These are phyloP conservation scores for Neofusicoccum sp. DNA, from an alignment of 2,329 filamentous ascomycete species.

Conservation along the genomic window DNA sequence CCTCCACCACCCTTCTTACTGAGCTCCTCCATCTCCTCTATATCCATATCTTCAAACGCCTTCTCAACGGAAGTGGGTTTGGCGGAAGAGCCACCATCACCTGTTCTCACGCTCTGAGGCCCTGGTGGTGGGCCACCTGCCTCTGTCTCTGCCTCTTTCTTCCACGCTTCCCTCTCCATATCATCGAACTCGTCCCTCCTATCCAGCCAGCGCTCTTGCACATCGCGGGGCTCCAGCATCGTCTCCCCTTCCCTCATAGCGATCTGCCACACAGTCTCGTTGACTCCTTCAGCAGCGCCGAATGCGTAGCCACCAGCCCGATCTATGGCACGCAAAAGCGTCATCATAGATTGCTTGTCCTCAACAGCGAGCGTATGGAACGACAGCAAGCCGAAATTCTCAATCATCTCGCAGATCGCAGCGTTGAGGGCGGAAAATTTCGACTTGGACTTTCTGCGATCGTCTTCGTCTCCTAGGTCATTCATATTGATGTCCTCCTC, in stretches of 20 bases:
- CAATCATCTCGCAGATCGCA: constrained; percentile 81
- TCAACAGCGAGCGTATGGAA: constrained; percentile 95
- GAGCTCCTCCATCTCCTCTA: constrained; percentile 39
- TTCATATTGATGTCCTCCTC: constrained; percentile 12
- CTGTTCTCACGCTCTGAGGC: neutral
- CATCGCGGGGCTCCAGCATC: constrained; percentile 78
- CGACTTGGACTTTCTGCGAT: constrained; percentile 27
- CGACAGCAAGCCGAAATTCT: constrained; percentile 83
- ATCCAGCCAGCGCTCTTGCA: constrained; percentile 96
- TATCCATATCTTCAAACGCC: constrained; percentile 33
- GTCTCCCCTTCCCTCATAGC: constrained; percentile 73
- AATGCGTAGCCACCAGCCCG: constrained; percentile 92
- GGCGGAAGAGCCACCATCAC: constrained; percentile 20
- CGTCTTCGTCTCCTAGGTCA: constrained; percentile 4
- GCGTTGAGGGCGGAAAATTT: constrained; percentile 85
- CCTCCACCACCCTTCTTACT: constrained; percentile 22
- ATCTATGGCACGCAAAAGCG: constrained; percentile 83
- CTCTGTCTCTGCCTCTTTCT: constrained; percentile 64
- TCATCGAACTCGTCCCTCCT: constrained; percentile 84
- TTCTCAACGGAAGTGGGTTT: neutral
- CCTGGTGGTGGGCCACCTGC: constrained; percentile 20
- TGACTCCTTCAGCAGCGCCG: constrained; percentile 79
- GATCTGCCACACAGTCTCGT: constrained; percentile 96
- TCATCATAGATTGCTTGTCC: constrained; percentile 96
- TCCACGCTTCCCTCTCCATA: constrained; percentile 70